Evolutionary conservation across 2,329 filamentous ascomycete species (phyloP).

Genomic region (Microsporum audouinii): DNA sequence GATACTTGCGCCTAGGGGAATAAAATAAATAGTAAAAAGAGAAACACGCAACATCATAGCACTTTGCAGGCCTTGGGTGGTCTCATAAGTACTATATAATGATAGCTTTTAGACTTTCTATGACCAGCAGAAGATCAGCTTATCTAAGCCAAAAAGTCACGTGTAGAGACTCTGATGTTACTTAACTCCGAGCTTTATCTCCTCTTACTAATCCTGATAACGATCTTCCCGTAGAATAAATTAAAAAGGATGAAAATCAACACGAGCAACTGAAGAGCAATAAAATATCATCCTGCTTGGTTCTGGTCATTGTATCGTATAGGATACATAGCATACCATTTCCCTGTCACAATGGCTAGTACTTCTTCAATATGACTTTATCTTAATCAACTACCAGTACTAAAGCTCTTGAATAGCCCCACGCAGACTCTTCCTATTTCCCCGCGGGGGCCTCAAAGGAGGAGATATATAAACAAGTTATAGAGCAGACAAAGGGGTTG

Average conservation of each 20-base stretch:
- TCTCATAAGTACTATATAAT: no score
- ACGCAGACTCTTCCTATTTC: slow-evolving; percentile 40
- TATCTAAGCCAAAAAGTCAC: no score
- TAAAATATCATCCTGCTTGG: not conserved
- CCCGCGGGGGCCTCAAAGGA: slow-evolving; percentile 27
- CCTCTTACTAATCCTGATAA: not conserved
- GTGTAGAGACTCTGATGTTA: not conserved
- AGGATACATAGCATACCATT: not conserved
- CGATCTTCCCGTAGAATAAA: not conserved
- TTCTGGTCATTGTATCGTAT: slow-evolving; percentile 9
- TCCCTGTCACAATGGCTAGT: not conserved
- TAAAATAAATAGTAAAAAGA: not conserved
- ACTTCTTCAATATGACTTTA: not conserved
- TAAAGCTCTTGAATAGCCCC: slow-evolving; percentile 26
- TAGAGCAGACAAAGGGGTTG: slow-evolving; percentile 30
- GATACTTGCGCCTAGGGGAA: not conserved
- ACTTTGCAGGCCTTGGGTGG: no score
- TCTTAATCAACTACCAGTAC: not conserved
- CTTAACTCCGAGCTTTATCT: not conserved
- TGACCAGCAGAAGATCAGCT: no score
- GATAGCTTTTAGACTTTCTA: no score
- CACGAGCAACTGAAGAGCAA: not conserved
- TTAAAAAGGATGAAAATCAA: not conserved
- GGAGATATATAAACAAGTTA: slow-evolving; percentile 34
- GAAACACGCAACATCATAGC: no score